Conservation (phyloP, 768 basidiomycete genomes). For the Fomitopsis serialis region DNA sequence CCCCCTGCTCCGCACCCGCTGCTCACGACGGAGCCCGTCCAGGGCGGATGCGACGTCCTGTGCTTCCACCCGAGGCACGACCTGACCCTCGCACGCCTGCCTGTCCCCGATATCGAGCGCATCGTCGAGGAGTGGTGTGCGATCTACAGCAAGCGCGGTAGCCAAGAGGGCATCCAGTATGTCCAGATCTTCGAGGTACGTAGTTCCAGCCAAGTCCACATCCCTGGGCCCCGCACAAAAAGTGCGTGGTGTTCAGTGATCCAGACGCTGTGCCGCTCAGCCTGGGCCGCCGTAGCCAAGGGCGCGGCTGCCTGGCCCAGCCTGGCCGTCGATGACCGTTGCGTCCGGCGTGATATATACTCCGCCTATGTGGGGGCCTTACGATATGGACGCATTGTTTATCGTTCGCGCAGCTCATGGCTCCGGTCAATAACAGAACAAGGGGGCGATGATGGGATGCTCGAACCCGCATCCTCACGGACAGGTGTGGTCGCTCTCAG, state of each 20-base stretch:
- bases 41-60: conserved; percentile 85
- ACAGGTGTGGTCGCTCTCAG: conserved; percentile 79
- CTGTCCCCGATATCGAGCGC: conserved; percentile 46
- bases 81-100: conserved; percentile 70
- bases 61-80: conserved; percentile 86
- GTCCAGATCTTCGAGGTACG: conserved; percentile 88
- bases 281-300: too few relatives aligned
- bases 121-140: conserved; percentile 73
- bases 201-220: too few relatives aligned
- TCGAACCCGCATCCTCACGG: conserved; percentile 94
- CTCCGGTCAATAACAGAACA: conserved; percentile 32
- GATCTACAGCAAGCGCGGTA: conserved; percentile 56
- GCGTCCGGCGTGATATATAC: too few relatives aligned
- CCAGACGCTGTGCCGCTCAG: too few relatives aligned
- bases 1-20: conserved; percentile 56
- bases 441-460: conserved; percentile 93
- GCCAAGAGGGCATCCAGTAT: conserved; percentile 65
- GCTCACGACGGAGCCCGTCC: conserved; percentile 57
- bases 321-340: too few relatives aligned
- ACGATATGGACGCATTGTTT: too few relatives aligned
- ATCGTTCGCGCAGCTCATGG: background rate
- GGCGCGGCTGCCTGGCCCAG: too few relatives aligned
- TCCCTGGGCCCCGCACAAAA: too few relatives aligned
- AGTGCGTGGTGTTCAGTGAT: too few relatives aligned
- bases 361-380: too few relatives aligned